Conservation (phyloP, 2,329 filamentous ascomycete species). For the Achaetomium macrosporum region DNA sequence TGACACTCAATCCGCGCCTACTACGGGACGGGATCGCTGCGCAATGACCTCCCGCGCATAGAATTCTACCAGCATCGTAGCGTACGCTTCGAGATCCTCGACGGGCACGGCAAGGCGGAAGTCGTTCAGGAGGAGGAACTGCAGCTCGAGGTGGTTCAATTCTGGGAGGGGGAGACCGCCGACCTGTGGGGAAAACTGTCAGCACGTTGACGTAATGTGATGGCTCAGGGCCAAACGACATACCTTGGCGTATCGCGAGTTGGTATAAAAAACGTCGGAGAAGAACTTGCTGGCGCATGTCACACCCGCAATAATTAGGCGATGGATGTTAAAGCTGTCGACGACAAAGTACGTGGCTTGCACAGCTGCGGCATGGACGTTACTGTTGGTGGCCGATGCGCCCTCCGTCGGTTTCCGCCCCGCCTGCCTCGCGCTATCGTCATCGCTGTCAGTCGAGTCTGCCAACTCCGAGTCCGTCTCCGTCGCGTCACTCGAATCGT, state of each 20-base stretch:
- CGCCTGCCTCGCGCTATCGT: constrained; percentile 7
- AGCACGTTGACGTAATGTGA: neutral
- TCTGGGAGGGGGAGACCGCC: constrained; percentile 87
- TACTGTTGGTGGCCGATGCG: constrained; percentile 6
- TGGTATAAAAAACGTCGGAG: constrained; percentile 97
- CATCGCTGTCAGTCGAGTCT: constrained; percentile 17
- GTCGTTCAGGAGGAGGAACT: constrained; percentile 93
- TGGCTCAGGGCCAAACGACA: constrained; percentile 28
- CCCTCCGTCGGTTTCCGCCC: neutral
- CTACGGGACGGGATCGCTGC: constrained; percentile 20
- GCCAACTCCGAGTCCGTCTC: constrained; percentile 25
- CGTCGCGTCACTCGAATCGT: constrained; percentile 24
- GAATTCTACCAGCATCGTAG: constrained; percentile 97
- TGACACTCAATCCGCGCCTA: neutral
- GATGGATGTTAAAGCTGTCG: constrained; percentile 98
- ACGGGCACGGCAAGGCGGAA: constrained; percentile 90
- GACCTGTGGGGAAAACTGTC: constrained; percentile 53
- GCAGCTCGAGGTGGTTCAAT: constrained; percentile 90
- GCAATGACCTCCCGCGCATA: constrained; percentile 83
- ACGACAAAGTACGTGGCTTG: constrained; percentile 74
- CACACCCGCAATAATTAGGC: constrained; percentile 91
- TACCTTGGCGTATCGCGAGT: constrained; percentile 98
- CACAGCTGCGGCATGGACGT: constrained; percentile 14
- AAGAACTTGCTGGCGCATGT: constrained; percentile 99
- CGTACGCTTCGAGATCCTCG: constrained; percentile 94